A percentile compares a stretch with the other conserved stretches of the same genome.
These are phyloP conservation scores for Porogramme epimiltina DNA, from an alignment of 1,284 basidiomycete species.

Conservation along the genomic window DNA sequence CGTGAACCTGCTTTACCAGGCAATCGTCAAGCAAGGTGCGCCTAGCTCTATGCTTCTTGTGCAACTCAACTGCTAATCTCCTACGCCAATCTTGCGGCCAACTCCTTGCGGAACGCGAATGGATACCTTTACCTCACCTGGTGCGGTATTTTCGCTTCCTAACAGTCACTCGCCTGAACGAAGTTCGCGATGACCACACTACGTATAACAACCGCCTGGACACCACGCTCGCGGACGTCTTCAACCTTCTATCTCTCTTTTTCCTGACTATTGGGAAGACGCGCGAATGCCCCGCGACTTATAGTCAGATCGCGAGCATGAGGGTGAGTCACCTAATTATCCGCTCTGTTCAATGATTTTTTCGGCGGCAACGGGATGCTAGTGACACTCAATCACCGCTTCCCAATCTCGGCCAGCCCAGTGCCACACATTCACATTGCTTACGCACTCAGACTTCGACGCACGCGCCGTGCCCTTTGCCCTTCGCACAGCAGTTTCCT, in stretches of 20 bases:
- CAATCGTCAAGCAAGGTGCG: conserved; percentile 91
- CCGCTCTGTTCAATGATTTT: not conserved
- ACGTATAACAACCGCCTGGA: conserved; percentile 88
- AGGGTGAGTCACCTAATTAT: conserved; percentile 59
- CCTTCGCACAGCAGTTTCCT: conserved; percentile 12
- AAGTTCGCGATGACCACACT: conserved; percentile 81
- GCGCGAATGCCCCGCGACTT: conserved; percentile 88
- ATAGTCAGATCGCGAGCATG: conserved; percentile 94
- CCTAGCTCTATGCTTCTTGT: not conserved
- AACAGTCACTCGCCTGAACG: conserved; percentile 89
- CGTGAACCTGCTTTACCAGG: conserved; percentile 92
- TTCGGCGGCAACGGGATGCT: not conserved
- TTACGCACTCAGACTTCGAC: not conserved
- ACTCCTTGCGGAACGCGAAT: not conserved
- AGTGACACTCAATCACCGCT: conserved; percentile 5
- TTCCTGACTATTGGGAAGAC: conserved; percentile 95
- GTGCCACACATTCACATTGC: conserved; percentile 5
- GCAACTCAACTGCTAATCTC: not conserved
- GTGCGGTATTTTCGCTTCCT: conserved; percentile 10
- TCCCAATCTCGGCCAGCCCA: conserved; percentile 7
- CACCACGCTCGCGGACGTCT: conserved; percentile 91
- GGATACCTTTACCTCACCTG: not conserved
- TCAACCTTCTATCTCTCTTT: conserved; percentile 88
- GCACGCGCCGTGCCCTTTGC: not conserved
- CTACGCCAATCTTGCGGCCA: conserved; percentile 5